phyloP scores from a whole-genome alignment of 495 filamentous ascomycete genomes.

The Friedmanniomyces simplex region DNA sequence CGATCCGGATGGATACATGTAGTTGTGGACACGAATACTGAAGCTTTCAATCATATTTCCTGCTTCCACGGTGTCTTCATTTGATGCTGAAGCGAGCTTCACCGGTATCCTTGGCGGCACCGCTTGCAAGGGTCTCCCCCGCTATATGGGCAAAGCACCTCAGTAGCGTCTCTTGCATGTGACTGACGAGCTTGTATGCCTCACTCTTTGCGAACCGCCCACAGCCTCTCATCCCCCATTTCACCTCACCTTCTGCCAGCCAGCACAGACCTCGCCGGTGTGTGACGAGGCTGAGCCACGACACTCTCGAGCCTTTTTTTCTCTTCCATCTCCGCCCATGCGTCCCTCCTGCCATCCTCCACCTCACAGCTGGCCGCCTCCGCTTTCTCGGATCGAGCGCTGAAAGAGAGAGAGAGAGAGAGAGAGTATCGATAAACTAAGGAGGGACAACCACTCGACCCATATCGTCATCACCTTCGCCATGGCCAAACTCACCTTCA shows the following conservation, averaged over 20 bases:
- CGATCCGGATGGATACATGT: background rate
- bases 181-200: no score
- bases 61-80: no score
- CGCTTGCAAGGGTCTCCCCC: no score
- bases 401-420: background rate
- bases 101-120: no score
- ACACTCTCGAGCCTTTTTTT: background rate
- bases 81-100: no score
- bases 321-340: background rate
- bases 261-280: background rate
- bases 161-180: no score
- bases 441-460: background rate
- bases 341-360: background rate
- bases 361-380: background rate
- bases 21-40: no score
- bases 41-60: no score
- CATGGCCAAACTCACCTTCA: constrained; percentile 9
- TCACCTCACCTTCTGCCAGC: background rate
- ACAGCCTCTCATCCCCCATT: no score
- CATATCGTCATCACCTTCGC: background rate
- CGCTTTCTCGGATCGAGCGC: background rate
- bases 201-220: no score
- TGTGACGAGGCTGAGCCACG: background rate
- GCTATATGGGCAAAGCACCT: no score
- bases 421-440: background rate